Base-by-base conservation (phyloP, 495 filamentous ascomycete species). In the Terfezia boudieri region DNA sequence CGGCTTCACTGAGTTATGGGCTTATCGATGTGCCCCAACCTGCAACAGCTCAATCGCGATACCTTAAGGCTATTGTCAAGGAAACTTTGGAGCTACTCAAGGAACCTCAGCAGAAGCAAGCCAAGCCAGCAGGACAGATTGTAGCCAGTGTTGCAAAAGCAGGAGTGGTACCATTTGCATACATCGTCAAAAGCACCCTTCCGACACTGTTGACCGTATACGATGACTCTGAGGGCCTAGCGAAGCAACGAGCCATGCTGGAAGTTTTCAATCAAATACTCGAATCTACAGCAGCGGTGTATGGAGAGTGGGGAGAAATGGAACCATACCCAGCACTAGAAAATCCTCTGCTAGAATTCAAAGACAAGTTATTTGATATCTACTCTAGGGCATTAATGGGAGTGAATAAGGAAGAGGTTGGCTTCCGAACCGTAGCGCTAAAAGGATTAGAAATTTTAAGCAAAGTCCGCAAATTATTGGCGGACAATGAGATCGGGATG, bases 31-130 rank as follows among this genome's bases (percentile, higher is more conserved):
- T 17, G 14, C 66, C 73, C 32, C 71, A 75, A 6, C 64, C 72
- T 32, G 67, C 71, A 36, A 62, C 74, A 16, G 71, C 76, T 41
- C 67, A 83, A 50, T 76, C 76, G 17, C 71, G 75, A 43, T 85
- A 76, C 57, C 67, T 84, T 36, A 71, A 72, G 36, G 73, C 78
- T 11, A 76, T 84, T 52, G 74, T 74, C 11, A 78, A 79, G 60
- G 82, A 84, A 63, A 83, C 80, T 60, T 80, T 80, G 55, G 76
- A 83, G 55, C 77, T 81, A 57, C 65, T 86, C 4, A 76, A 79
- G 57, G 82, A 84, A 57, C 80, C 82, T n/a, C 81, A 82, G 55
- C 79, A 82, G 36, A 84, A 83, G 63, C 78, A 86, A 61, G 81
- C 82, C 9, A 77, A 79, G 64, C 79, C 82, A 12, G 71, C 77